Base-by-base conservation (phyloP, 495 filamentous ascomycete species). In the Elaphomyces granulatus region DNA sequence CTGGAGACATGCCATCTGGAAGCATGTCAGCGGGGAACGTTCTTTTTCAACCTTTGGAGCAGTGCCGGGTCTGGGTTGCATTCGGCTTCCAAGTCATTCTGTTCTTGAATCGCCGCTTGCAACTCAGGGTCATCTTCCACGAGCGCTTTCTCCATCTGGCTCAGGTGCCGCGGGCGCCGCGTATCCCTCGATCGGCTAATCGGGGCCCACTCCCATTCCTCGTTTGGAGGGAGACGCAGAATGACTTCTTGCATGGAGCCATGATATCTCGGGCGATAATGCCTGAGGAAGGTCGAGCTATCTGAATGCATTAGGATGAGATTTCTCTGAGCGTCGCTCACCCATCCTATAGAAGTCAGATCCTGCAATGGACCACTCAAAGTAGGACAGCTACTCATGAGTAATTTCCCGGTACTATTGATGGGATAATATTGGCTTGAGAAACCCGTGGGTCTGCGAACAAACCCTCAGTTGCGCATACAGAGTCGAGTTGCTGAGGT, bases 331-430 rank as follows among this genome's bases (percentile, higher is more conserved):
- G 23, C 23, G 23, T 28, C 23, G 23, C 23, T 28, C 12, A 28
- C 12, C 23, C 23, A 28, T 28, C 6, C 23, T 28, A 28, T 12
- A 28, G 23, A 28, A 28, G 23, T 28, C n/a, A 28, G 23, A 28
- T 12, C 23, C 23, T 28, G 6, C 23, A 6, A 12, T 28, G n/a
- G n/a, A n/a, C n/a, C n/a, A n/a, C n/a, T 12, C 23, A n/a, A n/a
- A n/a, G n/a, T n/a, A n/a, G 12, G 12, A 6, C 6, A 12, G 12
- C 23, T 12, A 28, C 23, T 12, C 6, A 28, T 3, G 31, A 45
- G 37, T 36, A 45, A 40, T 34, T 40, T 18, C 35, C 37, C 37
- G 15, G 31, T 32, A 36, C 43, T 3, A 45, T 36, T 45, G 17
- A 38, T 45, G 21, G 21, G 38, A 40, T 30, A 40, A 41, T 26